Percentiles rank a stretch among this genome's conserved stretches.
These are phyloP conservation scores for Serendipita sp. DNA, from an alignment of 768 basidiomycete species.

Conservation along the genomic window DNA sequence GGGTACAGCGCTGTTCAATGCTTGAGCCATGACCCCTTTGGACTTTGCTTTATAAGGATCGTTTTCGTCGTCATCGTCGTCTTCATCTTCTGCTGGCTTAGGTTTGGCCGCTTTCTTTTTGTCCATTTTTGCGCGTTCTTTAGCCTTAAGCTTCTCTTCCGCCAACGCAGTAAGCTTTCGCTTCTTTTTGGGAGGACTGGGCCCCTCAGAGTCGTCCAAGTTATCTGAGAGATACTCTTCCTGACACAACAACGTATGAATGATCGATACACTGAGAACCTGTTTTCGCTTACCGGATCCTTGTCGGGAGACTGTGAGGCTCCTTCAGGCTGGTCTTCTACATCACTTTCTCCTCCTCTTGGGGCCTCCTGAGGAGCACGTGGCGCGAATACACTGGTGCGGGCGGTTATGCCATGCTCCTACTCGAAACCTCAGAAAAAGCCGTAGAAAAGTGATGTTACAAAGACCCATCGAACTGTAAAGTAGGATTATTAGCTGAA, in stretches of 20 bases:
- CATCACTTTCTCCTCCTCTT: conserved; percentile 12
- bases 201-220: conserved; percentile 42
- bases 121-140: conserved; percentile 14
- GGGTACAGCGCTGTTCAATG: conserved; percentile 37
- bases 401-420: conserved; percentile 38
- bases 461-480: background rate
- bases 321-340: conserved; percentile 11
- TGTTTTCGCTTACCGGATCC: background rate
- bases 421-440: conserved; percentile 12
- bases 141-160: conserved; percentile 22
- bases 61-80: conserved; percentile 12
- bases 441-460: background rate
- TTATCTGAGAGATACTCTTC: conserved; percentile 57
- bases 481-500: background rate
- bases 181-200: conserved; percentile 32
- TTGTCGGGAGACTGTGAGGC: conserved; percentile 13
- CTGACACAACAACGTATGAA: background rate
- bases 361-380: background rate
- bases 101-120: conserved; percentile 12
- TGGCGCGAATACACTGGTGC: conserved; percentile 7
- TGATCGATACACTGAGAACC: background rate
- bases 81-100: conserved; percentile 15
- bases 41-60: conserved; percentile 9
- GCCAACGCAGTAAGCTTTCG: conserved; percentile 25
- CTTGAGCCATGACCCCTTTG: conserved; percentile 18